These are phyloP conservation scores for Calonectria honghensis DNA, from an alignment of 2,329 filamentous ascomycete genomes.

Conservation along the genomic window DNA sequence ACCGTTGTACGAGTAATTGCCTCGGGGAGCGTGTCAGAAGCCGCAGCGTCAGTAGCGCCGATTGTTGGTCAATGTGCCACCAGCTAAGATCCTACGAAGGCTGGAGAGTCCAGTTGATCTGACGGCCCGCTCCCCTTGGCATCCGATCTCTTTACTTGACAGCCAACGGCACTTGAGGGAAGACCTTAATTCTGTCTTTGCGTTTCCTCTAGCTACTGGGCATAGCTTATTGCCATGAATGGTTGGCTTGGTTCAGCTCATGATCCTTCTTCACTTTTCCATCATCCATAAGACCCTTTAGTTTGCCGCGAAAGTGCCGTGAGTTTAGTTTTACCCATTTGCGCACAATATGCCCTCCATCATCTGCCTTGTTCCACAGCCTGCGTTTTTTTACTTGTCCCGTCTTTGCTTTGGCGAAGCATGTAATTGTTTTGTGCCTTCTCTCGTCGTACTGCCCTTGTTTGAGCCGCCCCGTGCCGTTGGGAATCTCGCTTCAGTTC, in stretches of 20 bases:
- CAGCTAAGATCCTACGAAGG: neutral
- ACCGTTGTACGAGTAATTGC: conserved; percentile 8
- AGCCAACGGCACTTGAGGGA: neutral
- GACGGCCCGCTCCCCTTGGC: conserved; percentile 18
- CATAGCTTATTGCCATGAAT: neutral
- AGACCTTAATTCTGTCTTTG: neutral
- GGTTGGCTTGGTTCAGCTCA: neutral
- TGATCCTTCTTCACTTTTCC: no score
- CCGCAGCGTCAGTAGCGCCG: neutral
- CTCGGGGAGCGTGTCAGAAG: neutral
- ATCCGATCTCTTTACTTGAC: conserved; percentile 6
- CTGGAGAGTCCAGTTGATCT: conserved; percentile 4
- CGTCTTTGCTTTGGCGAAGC: conserved; percentile 5
- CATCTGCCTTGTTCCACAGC: conserved; percentile 21
- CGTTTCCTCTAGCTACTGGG: neutral
- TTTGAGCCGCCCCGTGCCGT: conserved; percentile 32
- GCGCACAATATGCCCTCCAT: conserved; percentile 1
- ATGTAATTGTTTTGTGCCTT: conserved; percentile 15
- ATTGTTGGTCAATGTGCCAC: neutral
- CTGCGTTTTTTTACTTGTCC: neutral
- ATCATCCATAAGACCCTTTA: neutral
- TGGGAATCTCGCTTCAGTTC: conserved; percentile 47
- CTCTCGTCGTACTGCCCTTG: conserved; percentile 37
- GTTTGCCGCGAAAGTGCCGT: conserved; percentile 10
- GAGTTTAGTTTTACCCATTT: conserved; percentile 4